A percentile compares a stretch with the other conserved stretches of the same genome.
phyloP scores from a whole-genome alignment of 1,284 basidiomycete genomes.

The Ceratobasidium sp. region DNA sequence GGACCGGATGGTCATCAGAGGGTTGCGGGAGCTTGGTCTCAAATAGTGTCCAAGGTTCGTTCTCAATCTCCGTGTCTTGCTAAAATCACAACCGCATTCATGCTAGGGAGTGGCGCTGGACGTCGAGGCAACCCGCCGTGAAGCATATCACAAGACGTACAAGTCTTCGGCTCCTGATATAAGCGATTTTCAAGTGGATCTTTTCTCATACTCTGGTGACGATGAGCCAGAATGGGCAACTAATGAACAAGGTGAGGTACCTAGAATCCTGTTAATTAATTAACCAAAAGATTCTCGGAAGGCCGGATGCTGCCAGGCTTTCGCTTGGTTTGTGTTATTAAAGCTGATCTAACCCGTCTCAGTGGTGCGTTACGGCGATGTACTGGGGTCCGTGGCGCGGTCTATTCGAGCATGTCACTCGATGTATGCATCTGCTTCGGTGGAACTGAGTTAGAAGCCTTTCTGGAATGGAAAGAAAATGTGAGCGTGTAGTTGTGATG shows the following conservation, averaged over 20 bases:
- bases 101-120: constrained; percentile 23
- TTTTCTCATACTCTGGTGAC: constrained; percentile 3
- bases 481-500: neutral
- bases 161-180: constrained; percentile 6
- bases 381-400: constrained; percentile 1
- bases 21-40: constrained; percentile 13
- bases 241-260: constrained; percentile 5
- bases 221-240: constrained; percentile 28
- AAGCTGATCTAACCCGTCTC: constrained; percentile 32
- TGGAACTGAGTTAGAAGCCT: constrained; percentile 42
- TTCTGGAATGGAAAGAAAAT: constrained; percentile 40
- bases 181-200: neutral
- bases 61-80: too few relatives aligned
- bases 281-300: constrained; percentile 16
- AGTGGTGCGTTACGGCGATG: constrained; percentile 26
- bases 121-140: constrained; percentile 14
- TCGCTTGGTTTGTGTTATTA: constrained; percentile 27
- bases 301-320: constrained; percentile 34
- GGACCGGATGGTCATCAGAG: neutral
- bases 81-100: too few relatives aligned
- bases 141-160: neutral
- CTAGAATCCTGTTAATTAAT: neutral
- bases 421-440: constrained; percentile 41
- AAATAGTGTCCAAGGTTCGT: constrained; percentile 21
- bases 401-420: constrained; percentile 35